These are phyloP conservation scores for Tricholoma saponaceum DNA, from an alignment of 768 basidiomycete species.

Conservation along the genomic window DNA sequence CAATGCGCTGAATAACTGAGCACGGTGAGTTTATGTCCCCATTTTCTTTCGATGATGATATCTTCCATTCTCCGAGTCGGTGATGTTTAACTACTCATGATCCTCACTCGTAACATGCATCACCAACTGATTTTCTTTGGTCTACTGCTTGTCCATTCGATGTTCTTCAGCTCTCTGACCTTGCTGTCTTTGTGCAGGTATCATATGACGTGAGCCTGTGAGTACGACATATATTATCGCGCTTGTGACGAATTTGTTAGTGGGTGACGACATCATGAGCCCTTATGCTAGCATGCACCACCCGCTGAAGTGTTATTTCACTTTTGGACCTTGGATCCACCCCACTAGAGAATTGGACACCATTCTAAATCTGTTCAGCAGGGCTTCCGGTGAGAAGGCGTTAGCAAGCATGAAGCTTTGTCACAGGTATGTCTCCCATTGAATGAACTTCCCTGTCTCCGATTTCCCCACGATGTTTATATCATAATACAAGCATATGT, in stretches of 20 bases:
- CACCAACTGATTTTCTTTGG: slow-evolving; percentile 46
- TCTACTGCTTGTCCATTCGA: slow-evolving; percentile 6
- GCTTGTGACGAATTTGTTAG: slow-evolving; percentile 32
- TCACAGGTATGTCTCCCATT: slow-evolving; percentile 3
- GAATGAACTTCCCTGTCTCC: slow-evolving; percentile 4
- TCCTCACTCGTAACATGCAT: slow-evolving; percentile 79
- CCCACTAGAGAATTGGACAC: slow-evolving; percentile 1
- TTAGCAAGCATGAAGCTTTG: not conserved
- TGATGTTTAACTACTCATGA: slow-evolving; percentile 58
- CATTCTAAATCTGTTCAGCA: not conserved
- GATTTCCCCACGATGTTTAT: slow-evolving; percentile 44
- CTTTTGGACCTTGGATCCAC: not conserved
- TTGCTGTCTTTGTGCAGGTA: not conserved
- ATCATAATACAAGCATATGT: slow-evolving; percentile 70
- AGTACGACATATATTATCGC: slow-evolving; percentile 2
- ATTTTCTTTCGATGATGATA: slow-evolving; percentile 48
- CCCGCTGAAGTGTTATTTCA: slow-evolving; percentile 30
- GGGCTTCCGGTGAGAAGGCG: not conserved
- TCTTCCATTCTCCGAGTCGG: slow-evolving; percentile 67
- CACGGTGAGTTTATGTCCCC: slow-evolving; percentile 28
- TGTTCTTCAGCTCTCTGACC: slow-evolving; percentile 5
- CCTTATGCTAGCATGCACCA: slow-evolving; percentile 38
- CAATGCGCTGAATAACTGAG: not conserved
- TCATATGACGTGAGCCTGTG: slow-evolving; percentile 6
- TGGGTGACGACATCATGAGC: slow-evolving; percentile 32